A percentile compares a stretch with the other conserved stretches of the same genome.
phyloP scores from a whole-genome alignment of 2,329 filamentous ascomycete species.

The Fusarium sp. region DNA sequence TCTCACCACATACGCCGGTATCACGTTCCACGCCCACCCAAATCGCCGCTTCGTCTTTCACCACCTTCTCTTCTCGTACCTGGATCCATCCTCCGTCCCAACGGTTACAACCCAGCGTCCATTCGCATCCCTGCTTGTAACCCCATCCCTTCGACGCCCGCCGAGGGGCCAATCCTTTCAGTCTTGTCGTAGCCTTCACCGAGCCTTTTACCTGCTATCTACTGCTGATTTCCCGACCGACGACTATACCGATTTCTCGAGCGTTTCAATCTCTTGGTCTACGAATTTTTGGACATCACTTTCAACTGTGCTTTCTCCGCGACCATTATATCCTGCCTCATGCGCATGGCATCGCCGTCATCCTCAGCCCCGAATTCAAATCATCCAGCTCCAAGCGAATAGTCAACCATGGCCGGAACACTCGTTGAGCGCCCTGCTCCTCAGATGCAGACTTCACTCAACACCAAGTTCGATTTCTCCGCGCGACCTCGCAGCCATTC shows the following conservation, averaged over 20 bases:
- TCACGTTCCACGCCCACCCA: constrained; percentile 20
- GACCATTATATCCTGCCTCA: constrained; percentile 20
- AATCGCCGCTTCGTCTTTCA: constrained; percentile 17
- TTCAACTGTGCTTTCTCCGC: constrained; percentile 4
- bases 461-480: constrained; percentile 29
- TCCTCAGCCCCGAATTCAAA: constrained; percentile 8
- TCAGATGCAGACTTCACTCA: constrained; percentile 19
- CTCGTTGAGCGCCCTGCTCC: constrained; percentile 37
- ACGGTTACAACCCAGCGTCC: constrained; percentile 26
- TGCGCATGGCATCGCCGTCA: constrained; percentile 31
- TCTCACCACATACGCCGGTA: constrained; percentile 23
- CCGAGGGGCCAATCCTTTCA: constrained; percentile 22
- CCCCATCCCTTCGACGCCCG: constrained; percentile 28
- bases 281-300: constrained; percentile 3
- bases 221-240: background rate
- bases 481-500: constrained; percentile 43
- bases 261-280: constrained; percentile 1
- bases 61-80: constrained; percentile 22
- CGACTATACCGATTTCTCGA: background rate
- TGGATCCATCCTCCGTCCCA: constrained; percentile 17
- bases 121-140: constrained; percentile 37
- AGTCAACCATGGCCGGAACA: constrained; percentile 37
- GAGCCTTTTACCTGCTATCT: constrained; percentile 16
- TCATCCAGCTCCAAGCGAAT: constrained; percentile 14
- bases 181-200: constrained; percentile 20